Conservation (phyloP, 2,329 filamentous ascomycete species). For the Cryphonectria naterciae region DNA sequence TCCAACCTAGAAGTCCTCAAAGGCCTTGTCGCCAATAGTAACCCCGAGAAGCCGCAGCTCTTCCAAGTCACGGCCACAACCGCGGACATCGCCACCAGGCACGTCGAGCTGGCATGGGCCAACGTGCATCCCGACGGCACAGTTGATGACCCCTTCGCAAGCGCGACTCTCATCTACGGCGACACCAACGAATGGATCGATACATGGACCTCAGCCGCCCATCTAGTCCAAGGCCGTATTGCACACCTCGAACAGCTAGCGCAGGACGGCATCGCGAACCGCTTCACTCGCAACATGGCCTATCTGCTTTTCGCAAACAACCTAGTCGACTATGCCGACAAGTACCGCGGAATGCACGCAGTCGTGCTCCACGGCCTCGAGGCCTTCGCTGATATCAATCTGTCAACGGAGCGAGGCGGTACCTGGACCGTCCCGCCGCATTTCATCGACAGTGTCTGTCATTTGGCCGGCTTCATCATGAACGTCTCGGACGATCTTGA, state of each 20-base stretch:
- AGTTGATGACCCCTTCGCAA: conserved; percentile 5
- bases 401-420: conserved; percentile 33
- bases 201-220: not conserved
- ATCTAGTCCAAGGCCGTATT: not conserved
- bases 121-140: conserved; percentile 42
- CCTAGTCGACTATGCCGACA: not conserved
- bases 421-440: conserved; percentile 45
- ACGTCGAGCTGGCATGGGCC: conserved; percentile 46
- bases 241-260: not conserved
- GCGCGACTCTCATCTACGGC: not conserved
- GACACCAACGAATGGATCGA: not conserved
- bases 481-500: conserved; percentile 44
- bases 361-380: conserved; percentile 25
- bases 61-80: conserved; percentile 38
- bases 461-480: conserved; percentile 47
- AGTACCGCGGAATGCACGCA: conserved; percentile 5
- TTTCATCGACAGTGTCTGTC: conserved; percentile 44
- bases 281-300: conserved; percentile 6
- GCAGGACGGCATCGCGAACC: not conserved
- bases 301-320: conserved; percentile 10
- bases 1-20: conserved; percentile 43
- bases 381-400: conserved; percentile 31
- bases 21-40: conserved; percentile 39
- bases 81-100: conserved; percentile 50
- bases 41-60: conserved; percentile 37